phyloP scores from a whole-genome alignment of 352 stramenopile genomes.

The Saprolegnia parasitica region DNA sequence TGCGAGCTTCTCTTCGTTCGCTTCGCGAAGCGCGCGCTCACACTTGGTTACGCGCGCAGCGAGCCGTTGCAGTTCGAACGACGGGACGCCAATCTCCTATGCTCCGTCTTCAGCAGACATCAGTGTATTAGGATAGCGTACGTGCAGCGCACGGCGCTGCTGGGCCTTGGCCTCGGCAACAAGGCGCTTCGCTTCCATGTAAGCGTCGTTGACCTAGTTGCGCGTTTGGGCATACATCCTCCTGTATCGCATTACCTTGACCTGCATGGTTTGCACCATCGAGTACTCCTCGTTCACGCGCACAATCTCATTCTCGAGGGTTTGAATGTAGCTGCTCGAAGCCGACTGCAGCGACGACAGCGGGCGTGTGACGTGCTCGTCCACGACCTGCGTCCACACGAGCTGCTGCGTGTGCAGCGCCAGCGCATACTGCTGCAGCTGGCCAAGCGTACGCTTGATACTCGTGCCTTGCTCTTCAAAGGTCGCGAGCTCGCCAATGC shows the following conservation, averaged over 20 bases:
- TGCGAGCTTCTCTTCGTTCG: conserved; percentile 49
- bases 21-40: conserved; percentile 57
- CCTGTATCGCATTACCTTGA: conserved; percentile 30
- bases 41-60: conserved; percentile 51
- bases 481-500: conserved; percentile 39
- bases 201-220: conserved; percentile 33
- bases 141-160: conserved; percentile 65
- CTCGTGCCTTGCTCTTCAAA: conserved; percentile 67
- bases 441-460: conserved; percentile 50
- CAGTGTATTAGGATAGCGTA: conserved; percentile 21
- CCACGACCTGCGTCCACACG: conserved; percentile 64
- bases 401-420: conserved; percentile 61
- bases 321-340: conserved; percentile 74
- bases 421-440: conserved; percentile 61
- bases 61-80: conserved; percentile 77
- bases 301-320: conserved; percentile 66
- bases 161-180: conserved; percentile 49
- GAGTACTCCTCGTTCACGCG: conserved; percentile 72
- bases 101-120: background rate
- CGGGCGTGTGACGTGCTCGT: conserved; percentile 75
- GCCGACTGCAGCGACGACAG: conserved; percentile 71
- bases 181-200: conserved; percentile 43
- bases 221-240: background rate
- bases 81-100: conserved; percentile 68
- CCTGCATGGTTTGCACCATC: conserved; percentile 39